Conservation (phyloP, 2,329 filamentous ascomycete species). For the Exophiala xenobiotica region DNA sequence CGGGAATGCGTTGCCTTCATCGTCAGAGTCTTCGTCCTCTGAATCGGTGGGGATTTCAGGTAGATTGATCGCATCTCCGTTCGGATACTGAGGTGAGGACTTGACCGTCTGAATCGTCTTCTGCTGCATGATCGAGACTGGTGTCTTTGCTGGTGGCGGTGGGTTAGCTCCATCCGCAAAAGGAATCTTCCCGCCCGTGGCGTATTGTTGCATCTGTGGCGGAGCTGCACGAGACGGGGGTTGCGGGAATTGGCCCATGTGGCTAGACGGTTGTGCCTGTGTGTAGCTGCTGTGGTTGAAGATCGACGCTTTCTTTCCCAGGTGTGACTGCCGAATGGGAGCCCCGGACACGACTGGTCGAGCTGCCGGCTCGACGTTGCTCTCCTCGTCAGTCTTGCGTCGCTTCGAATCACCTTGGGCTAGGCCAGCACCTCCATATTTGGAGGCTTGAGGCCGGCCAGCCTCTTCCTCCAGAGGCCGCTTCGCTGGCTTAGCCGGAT, state of each 20-base stretch:
- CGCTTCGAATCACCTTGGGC: constrained; percentile 76
- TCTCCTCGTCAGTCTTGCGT: constrained; percentile 72
- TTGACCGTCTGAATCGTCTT: constrained; percentile 42
- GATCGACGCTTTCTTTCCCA: constrained; percentile 59
- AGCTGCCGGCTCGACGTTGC: constrained; percentile 60
- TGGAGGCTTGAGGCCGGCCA: constrained; percentile 45
- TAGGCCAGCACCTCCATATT: constrained; percentile 48
- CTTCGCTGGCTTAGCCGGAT: constrained; percentile 72
- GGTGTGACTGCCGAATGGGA: constrained; percentile 77
- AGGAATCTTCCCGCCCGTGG: constrained; percentile 76
- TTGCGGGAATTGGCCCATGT: constrained; percentile 65
- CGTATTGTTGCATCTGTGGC: constrained; percentile 81
- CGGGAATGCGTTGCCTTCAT: constrained; percentile 55
- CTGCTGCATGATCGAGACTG: constrained; percentile 31
- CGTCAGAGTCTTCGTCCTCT: constrained; percentile 75
- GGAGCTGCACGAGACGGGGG: constrained; percentile 65
- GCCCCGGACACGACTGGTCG: constrained; percentile 70
- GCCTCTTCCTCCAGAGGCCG: constrained; percentile 63
- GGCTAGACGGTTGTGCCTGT: constrained; percentile 51
- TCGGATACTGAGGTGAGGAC: constrained; percentile 74
- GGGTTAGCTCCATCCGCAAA: constrained; percentile 76
- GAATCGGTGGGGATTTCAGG: constrained; percentile 95
- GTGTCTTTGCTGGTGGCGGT: constrained; percentile 48
- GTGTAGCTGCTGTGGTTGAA: constrained; percentile 39
- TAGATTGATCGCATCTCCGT: constrained; percentile 85